Conservation (phyloP, 1,139 yeast species). For the Chernovozyma aurita region DNA sequence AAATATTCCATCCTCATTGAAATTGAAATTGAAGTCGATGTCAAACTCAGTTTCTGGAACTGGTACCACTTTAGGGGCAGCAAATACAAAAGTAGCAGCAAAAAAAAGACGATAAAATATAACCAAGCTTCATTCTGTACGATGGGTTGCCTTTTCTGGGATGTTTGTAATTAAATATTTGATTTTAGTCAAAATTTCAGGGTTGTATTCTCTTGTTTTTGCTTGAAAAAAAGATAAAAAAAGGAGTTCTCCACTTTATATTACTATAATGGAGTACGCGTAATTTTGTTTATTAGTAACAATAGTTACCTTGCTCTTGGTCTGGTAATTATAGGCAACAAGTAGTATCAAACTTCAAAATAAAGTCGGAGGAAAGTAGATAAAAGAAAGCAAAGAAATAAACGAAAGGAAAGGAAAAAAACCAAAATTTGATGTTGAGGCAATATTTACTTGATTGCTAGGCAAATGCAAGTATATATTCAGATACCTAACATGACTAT, state of each 20-base stretch:
- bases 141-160: not conserved
- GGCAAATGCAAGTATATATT: not conserved
- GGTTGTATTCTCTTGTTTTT: not conserved
- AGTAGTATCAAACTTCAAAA: no score
- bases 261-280: not conserved
- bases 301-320: no score
- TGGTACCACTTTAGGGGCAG: constrained; percentile 18
- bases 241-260: not conserved
- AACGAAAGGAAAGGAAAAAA: not conserved
- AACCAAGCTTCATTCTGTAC: constrained; percentile 4
- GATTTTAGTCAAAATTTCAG: not conserved
- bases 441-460: not conserved
- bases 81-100: constrained; percentile 9
- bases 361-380: not conserved
- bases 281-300: no score
- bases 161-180: not conserved
- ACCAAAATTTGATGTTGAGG: not conserved
- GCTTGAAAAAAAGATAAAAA: not conserved
- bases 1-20: not conserved
- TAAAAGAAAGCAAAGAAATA: not conserved
- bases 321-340: no score
- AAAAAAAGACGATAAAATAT: constrained; percentile 7
- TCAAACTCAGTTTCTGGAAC: constrained; percentile 16
- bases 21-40: constrained; percentile 10
- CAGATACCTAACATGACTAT: not conserved